A percentile compares a stretch with the other conserved stretches of the same genome.
These are phyloP conservation scores for Cryphonectria nitschkei DNA, from an alignment of 2,329 filamentous ascomycete species.

Conservation along the genomic window DNA sequence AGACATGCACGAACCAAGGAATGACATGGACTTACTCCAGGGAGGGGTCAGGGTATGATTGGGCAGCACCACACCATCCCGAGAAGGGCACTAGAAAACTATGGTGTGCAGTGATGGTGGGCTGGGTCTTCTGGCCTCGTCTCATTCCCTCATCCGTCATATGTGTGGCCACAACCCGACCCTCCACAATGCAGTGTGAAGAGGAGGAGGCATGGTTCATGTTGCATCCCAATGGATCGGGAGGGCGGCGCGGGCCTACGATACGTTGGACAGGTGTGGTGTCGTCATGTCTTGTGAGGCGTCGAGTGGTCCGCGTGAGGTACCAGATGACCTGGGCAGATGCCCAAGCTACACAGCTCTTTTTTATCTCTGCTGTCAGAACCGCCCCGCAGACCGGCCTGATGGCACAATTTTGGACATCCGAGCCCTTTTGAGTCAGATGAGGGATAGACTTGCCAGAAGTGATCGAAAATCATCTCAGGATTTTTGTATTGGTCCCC, in stretches of 20 bases:
- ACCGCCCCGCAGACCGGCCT: not conserved
- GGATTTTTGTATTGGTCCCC: not conserved
- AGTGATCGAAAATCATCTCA: slow-evolving; percentile 13
- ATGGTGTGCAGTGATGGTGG: slow-evolving; percentile 1
- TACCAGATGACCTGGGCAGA: slow-evolving; percentile 19
- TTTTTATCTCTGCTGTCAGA: not conserved
- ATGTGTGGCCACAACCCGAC: slow-evolving; percentile 3
- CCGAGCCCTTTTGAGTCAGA: slow-evolving; percentile 13
- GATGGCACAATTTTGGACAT: slow-evolving; percentile 1
- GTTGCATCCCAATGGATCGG: slow-evolving; percentile 20
- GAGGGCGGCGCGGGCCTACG: slow-evolving; percentile 25
- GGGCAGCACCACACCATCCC: not conserved
- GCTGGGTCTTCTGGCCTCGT: slow-evolving; percentile 4
- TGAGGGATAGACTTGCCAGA: slow-evolving; percentile 11
- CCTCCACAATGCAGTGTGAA: slow-evolving; percentile 6
- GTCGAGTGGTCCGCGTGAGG: slow-evolving; percentile 1
- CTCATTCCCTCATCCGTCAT: not conserved
- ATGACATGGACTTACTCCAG: not conserved
- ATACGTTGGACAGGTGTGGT: slow-evolving; percentile 17
- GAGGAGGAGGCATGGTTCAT: slow-evolving; percentile 11
- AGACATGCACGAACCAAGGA: slow-evolving; percentile 8
- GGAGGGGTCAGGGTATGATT: not conserved
- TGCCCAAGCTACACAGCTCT: not conserved
- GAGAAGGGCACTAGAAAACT: not conserved
- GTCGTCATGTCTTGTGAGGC: slow-evolving; percentile 7